These are phyloP conservation scores for Syncephalastrum contaminatum DNA, from an alignment of 371 early-diverging fungal species.

Conservation along the genomic window DNA sequence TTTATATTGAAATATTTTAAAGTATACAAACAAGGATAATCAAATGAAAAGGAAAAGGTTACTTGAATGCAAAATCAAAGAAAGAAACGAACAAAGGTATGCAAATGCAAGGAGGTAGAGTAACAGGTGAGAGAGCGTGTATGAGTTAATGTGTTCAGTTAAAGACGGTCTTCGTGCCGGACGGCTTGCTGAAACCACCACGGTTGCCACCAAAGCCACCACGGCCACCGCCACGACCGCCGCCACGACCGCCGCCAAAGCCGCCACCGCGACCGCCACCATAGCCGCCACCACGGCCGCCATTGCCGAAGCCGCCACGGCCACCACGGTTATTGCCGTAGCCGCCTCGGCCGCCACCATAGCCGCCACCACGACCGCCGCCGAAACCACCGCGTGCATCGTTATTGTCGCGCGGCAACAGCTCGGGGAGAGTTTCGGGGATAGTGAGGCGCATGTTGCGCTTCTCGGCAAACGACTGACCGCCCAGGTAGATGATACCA, in stretches of 20 bases:
- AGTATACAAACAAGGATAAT: too few relatives aligned
- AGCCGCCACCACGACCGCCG: slow-evolving; percentile 20
- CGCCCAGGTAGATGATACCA: slow-evolving; percentile 39
- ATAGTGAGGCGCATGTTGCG: slow-evolving; percentile 62
- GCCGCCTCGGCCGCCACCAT: slow-evolving; percentile 26
- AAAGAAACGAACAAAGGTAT: too few relatives aligned
- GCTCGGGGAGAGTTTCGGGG: slow-evolving; percentile 74
- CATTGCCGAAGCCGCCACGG: slow-evolving; percentile 34
- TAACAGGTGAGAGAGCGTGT: too few relatives aligned
- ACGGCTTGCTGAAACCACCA: slow-evolving; percentile 12
- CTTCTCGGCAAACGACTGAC: slow-evolving; percentile 61
- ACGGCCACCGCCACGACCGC: too few relatives aligned
- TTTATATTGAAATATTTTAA: too few relatives aligned
- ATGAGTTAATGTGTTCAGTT: too few relatives aligned
- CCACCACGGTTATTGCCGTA: slow-evolving; percentile 31
- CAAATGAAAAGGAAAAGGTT: too few relatives aligned
- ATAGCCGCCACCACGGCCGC: slow-evolving; percentile 24
- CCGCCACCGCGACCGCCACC: slow-evolving; percentile 1
- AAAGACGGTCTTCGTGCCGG: too few relatives aligned
- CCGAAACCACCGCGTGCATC: slow-evolving; percentile 23
- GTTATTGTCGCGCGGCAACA: slow-evolving; percentile 53
- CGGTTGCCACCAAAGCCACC: slow-evolving; percentile 14
- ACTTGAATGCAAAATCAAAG: too few relatives aligned
- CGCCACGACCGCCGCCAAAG: too few relatives aligned
- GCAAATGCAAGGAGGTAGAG: too few relatives aligned